These are phyloP conservation scores for Rhodofomes roseus DNA, from an alignment of 1,284 basidiomycete species.

Conservation along the genomic window DNA sequence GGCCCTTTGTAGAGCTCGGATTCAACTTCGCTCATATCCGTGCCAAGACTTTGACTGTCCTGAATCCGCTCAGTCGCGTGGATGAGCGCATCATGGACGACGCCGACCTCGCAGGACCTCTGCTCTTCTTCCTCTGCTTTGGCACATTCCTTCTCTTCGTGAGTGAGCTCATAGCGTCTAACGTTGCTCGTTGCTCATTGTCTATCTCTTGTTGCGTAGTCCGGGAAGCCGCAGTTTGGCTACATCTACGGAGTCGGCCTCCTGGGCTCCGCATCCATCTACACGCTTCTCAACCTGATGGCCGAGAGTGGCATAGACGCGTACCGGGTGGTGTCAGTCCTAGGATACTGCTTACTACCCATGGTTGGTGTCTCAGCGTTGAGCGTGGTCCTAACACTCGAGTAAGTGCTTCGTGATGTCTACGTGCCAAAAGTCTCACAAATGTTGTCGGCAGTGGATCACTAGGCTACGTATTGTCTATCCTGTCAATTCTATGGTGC, in stretches of 20 bases:
- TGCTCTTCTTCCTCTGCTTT: constrained; percentile 94
- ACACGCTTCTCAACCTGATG: constrained; percentile 97
- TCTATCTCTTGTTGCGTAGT: constrained; percentile 46
- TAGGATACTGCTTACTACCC: constrained; percentile 96
- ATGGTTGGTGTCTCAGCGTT: constrained; percentile 95
- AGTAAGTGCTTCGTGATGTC: constrained; percentile 55
- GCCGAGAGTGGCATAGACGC: constrained; percentile 94
- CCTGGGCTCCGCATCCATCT: constrained; percentile 92
- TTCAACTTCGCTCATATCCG: constrained; percentile 97
- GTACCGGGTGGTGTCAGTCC: constrained; percentile 91
- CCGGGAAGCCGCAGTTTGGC: constrained; percentile 97
- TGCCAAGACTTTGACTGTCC: constrained; percentile 90
- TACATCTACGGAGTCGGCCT: constrained; percentile 99
- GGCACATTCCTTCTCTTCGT: constrained; percentile 89
- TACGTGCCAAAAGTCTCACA: constrained; percentile 11
- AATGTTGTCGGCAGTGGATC: constrained; percentile 50
- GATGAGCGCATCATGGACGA: constrained; percentile 99
- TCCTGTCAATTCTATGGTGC: constrained; percentile 88
- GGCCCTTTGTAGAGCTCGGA: constrained; percentile 74
- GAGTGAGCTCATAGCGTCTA: constrained; percentile 34
- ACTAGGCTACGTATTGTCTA: constrained; percentile 80
- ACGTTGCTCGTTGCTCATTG: neutral
- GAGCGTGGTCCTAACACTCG: constrained; percentile 84
- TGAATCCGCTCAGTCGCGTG: constrained; percentile 86
- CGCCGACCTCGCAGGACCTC: constrained; percentile 94